Evolutionary conservation across 495 filamentous ascomycete genomes (phyloP), one percentile per base, ranked within the genome.

Genomic region (Penicillium samsonianum): DNA sequence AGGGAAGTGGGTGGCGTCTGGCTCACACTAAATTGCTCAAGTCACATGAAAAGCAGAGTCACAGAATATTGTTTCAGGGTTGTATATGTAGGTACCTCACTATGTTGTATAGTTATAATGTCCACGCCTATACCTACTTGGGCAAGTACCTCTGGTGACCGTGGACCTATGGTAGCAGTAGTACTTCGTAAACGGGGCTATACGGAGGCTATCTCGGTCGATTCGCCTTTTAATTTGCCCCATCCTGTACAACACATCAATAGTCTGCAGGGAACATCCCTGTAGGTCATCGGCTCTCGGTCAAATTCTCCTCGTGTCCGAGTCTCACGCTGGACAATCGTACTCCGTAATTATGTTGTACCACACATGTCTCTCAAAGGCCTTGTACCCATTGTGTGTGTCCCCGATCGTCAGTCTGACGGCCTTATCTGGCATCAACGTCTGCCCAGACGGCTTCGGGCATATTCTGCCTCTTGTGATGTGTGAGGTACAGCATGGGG

Each of bases 351-450:
- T 23, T 23, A 37, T 50, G 40, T 16, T 53, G 50, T 53, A 31
- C 50, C 25, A 28, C 23, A 19, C 12, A 12, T 23, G 4, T 28
- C 40, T 22, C 53, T 57, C 54, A 57, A 57, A 57, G 54, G 45
- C 54, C 54, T 57, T 57, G 54, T 57, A 28, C 35, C 25, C 46
- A 50, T 57, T 57, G 45, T 56, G 25, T 25, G 23, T 25, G 23
- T 44, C 19, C 3, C 26, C 26, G 41, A 23, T 19, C 20, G 23
- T 26, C 9, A 10, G 57, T 55, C 44, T n/a, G 57, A 53, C 25
- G 53, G 49, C 55, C 38, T 59, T 50, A 63, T 55, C 60, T 59
- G 51, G 51, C 51, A 58, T 58, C 50, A 51, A 59, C 57, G 43
- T 53, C 44, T 50, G 53, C 41, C 57, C 26, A 43, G 51, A 43